Evolutionary conservation across 768 basidiomycete species (phyloP), one percentile per base, ranked within the genome.

Genomic region (Lactifluus subvellereus): DNA sequence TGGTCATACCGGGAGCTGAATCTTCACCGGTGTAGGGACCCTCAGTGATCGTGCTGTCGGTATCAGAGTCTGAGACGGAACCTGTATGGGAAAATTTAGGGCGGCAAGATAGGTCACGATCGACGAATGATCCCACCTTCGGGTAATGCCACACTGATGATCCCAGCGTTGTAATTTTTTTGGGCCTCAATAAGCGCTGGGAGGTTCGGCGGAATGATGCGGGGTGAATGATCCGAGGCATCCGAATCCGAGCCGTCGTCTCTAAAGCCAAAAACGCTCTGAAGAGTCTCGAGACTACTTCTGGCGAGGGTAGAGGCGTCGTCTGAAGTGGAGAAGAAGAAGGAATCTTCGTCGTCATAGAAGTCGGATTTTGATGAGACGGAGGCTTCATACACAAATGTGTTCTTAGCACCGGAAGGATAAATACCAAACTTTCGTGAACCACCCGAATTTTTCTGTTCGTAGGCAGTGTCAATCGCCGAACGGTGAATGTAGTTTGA

Each of bases 151-250:
- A 68, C 52, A 47, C 14, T 52, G 7, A 68, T 64, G 30, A 67
- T 57, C 18, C 67, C 67, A 6, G 56, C 54, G 38, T 54, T 59
- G 52, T 48, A 55, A 30, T 54, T 65, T 52, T 59, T 54, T 55
- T 63, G 66, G 2, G 67, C 61, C 53, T 66, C 65, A 11, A 68
- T 68, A 10, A 68, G 67, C 20, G 67, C 67, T 1, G 67, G 67
- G 0, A 68, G 61, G 22, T 57, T 63, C 8, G 47, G 58, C 4
- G 61, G 67, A 33, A 68, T 42, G n/a, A 68, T 63, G 48, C 56
- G 58, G 45, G 65, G 56, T 8, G 59, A 62, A 13, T 57, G 52
- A 47, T 54, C 66, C 27, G 65, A 59, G 47, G 42, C 43, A 45
- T 55, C 55, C 14, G 56, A 55, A 14, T 56, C 50, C 7, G 65